These are phyloP conservation scores for Nakazawaea laoshanensis DNA, from an alignment of 805 yeast species.

Conservation along the genomic window DNA sequence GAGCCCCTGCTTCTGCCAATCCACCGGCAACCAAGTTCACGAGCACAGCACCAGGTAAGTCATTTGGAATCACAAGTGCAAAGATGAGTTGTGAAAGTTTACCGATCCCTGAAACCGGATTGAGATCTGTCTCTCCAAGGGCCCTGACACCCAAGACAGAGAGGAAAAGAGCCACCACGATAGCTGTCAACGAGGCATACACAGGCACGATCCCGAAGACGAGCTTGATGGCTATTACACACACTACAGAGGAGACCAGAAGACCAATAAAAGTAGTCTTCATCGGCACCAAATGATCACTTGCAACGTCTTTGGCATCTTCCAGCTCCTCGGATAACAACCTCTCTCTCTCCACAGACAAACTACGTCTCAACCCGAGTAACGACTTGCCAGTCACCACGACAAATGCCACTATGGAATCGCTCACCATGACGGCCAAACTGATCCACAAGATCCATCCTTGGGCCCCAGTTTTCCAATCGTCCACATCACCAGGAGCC, in stretches of 20 bases:
- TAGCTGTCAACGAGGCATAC: conserved; percentile 59
- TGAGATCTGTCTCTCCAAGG: conserved; percentile 91
- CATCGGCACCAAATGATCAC: conserved; percentile 39
- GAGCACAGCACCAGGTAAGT: conserved; percentile 73
- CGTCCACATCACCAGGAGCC: conserved; percentile 87
- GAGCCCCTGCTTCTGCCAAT: conserved; percentile 97
- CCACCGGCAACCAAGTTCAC: conserved; percentile 93
- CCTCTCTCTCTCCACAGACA: neutral
- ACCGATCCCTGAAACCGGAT: conserved; percentile 96
- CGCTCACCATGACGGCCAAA: conserved; percentile 89
- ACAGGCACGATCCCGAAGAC: conserved; percentile 76
- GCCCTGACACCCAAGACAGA: conserved; percentile 90
- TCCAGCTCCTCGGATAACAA: neutral
- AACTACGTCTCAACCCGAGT: conserved; percentile 2
- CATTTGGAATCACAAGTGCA: conserved; percentile 68
- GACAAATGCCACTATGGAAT: conserved; percentile 72
- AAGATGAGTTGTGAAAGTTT: conserved; percentile 85
- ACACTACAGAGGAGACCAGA: conserved; percentile 52
- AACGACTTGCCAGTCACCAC: conserved; percentile 47
- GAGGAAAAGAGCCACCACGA: conserved; percentile 66
- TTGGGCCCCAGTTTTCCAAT: conserved; percentile 90
- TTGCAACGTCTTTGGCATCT: conserved; percentile 23
- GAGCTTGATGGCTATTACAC: conserved; percentile 53
- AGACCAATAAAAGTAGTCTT: conserved; percentile 52
- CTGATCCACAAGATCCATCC: conserved; percentile 98